Conservation (phyloP, 169 alveolate genomes). For the Eimeria acervulina region DNA sequence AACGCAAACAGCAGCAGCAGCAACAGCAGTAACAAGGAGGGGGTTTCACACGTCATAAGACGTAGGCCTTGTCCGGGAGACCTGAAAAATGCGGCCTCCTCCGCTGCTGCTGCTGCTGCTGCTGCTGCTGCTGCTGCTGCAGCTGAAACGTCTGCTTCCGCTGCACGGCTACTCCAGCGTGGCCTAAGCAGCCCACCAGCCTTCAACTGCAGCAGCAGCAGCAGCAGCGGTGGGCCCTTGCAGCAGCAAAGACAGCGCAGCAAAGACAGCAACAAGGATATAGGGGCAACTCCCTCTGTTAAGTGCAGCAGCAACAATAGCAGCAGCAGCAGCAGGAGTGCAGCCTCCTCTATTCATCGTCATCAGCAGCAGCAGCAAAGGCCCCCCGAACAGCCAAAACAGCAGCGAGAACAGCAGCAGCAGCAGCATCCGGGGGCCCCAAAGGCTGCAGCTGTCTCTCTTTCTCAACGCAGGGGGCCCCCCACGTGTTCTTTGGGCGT, state of each 20-base stretch:
- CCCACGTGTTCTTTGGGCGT: neutral
- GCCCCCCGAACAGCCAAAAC: neutral
- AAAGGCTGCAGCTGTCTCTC: neutral
- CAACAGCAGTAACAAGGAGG: neutral
- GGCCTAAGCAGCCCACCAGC: neutral
- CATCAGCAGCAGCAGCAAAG: neutral
- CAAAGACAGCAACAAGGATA: too few species aligned
- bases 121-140: neutral
- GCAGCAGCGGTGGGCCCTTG: neutral
- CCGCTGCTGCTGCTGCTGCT: slow-evolving; percentile 36
- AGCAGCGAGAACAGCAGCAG: slow-evolving; percentile 27
- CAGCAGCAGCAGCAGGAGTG: neutral
- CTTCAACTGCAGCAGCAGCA: neutral
- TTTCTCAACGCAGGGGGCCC: slow-evolving; percentile 22
- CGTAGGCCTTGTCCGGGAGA: neutral
- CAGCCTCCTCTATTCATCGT: neutral
- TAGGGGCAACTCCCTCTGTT: too few species aligned
- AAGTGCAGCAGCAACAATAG: neutral
- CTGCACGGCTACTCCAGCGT: neutral
- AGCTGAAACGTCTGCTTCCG: neutral
- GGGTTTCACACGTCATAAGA: neutral
- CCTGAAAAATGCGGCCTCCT: neutral
- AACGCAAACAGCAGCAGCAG: neutral
- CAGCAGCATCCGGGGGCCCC: too few species aligned
- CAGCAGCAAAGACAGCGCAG: too few species aligned